Percentiles rank a stretch among this genome's conserved stretches.
phyloP scores from a whole-genome alignment of 768 basidiomycete species.

The Macrolepiota fuliginosa region DNA sequence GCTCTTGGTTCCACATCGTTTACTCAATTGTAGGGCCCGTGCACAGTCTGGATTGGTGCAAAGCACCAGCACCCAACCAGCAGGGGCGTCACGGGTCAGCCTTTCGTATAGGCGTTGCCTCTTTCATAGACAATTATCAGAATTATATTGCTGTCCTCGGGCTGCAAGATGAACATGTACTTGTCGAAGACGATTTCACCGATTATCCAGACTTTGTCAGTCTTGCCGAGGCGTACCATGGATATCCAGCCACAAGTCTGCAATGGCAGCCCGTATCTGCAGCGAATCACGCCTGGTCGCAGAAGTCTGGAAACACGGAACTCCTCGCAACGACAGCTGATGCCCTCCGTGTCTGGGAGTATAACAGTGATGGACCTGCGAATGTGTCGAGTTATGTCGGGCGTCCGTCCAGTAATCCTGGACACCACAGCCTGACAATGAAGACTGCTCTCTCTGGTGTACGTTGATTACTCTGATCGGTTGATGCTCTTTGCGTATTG shows the following conservation, averaged over 20 bases:
- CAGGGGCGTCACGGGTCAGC: conserved; percentile 70
- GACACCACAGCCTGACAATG: conserved; percentile 65
- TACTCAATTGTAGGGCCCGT: conserved; percentile 64
- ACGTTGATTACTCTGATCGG: conserved; percentile 27
- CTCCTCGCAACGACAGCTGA: conserved; percentile 93
- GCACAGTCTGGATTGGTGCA: conserved; percentile 87
- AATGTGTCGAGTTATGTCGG: conserved; percentile 68
- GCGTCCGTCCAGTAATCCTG: conserved; percentile 45
- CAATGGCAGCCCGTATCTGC: conserved; percentile 89
- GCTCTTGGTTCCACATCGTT: conserved; percentile 2
- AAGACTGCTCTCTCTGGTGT: conserved; percentile 84
- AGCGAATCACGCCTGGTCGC: conserved; percentile 61
- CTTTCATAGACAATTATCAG: conserved; percentile 80
- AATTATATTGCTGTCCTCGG: conserved; percentile 81
- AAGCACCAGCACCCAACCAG: conserved; percentile 71
- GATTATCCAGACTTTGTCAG: conserved; percentile 87
- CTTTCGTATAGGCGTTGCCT: conserved; percentile 84
- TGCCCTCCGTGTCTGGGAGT: conserved; percentile 90
- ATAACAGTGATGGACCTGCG: conserved; percentile 63
- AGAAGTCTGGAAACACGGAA: conserved; percentile 68
- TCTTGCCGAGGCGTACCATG: conserved; percentile 79
- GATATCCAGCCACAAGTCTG: conserved; percentile 90
- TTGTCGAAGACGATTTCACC: conserved; percentile 80
- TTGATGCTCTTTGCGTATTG: conserved; percentile 9
- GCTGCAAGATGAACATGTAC: conserved; percentile 82